phyloP scores from a whole-genome alignment of 2,329 filamentous ascomycete genomes.

The Celoporthe dispersa region DNA sequence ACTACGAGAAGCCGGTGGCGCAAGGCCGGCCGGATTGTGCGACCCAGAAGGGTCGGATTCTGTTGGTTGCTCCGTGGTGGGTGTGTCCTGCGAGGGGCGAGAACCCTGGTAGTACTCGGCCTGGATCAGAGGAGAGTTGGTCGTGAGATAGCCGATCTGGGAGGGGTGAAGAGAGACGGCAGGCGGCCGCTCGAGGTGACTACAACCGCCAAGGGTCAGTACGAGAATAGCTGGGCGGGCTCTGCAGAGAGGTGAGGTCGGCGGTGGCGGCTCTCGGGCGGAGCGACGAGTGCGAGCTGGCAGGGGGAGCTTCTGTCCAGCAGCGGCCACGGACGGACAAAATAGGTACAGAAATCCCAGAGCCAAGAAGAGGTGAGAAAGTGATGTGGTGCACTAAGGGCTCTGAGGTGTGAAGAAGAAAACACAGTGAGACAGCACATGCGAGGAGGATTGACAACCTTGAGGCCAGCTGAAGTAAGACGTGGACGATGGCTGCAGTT shows the following conservation, averaged over 20 bases:
- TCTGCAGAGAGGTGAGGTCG: conserved; percentile 13
- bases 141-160: conserved; percentile 69
- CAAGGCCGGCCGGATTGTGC: conserved; percentile 39
- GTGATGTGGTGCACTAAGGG: conserved; percentile 12
- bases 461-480: conserved; percentile 21
- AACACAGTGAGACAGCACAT: background rate
- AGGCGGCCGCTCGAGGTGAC: conserved; percentile 47
- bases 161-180: conserved; percentile 64
- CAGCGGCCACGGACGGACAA: conserved; percentile 6
- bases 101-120: conserved; percentile 55
- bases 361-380: background rate
- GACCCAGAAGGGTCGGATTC: conserved; percentile 25
- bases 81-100: conserved; percentile 42
- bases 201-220: conserved; percentile 29
- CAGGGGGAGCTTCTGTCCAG: conserved; percentile 20
- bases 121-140: conserved; percentile 70
- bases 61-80: conserved; percentile 25
- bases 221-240: conserved; percentile 9
- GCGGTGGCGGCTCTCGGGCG: conserved; percentile 20
- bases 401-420: conserved; percentile 13
- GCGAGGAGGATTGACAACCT: conserved; percentile 15
- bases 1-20: conserved; percentile 47
- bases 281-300: conserved; percentile 16
- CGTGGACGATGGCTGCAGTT: conserved; percentile 8
- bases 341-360: conserved; percentile 25